Evolutionary conservation across 2,329 filamentous ascomycete species (phyloP).

Genomic region (Fusarium floridanum): DNA sequence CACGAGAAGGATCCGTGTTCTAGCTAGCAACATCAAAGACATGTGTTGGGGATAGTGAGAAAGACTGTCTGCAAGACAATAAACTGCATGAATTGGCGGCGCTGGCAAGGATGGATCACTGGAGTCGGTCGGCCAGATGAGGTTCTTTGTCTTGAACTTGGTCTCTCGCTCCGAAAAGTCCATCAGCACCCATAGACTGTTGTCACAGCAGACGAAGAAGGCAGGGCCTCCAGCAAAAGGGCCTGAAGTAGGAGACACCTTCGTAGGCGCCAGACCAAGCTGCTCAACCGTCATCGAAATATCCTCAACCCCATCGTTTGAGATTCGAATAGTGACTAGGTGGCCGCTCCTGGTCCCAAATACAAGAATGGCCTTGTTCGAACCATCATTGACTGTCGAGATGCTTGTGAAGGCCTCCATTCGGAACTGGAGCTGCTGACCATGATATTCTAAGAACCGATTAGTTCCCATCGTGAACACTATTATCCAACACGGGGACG

Average conservation of each 20-base stretch:
- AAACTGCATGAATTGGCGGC: conserved; percentile 62
- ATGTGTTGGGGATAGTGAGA: conserved; percentile 55
- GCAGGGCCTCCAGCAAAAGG: conserved; percentile 44
- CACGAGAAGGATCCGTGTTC: conserved; percentile 64
- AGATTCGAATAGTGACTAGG: conserved; percentile 56
- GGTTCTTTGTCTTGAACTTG: conserved; percentile 57
- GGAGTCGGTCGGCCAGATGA: conserved; percentile 66
- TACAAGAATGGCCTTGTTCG: conserved; percentile 51
- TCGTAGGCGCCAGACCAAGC: conserved; percentile 53
- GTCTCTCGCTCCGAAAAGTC: conserved; percentile 48
- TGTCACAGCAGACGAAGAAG: conserved; percentile 64
- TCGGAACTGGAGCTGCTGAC: conserved; percentile 2
- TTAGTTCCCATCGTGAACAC: conserved; percentile 11
- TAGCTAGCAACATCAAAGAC: conserved; percentile 64
- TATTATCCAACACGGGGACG: background rate
- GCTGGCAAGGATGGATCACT: conserved; percentile 60
- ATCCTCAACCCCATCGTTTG: conserved; percentile 33
- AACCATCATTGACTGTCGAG: conserved; percentile 48
- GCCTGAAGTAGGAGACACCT: conserved; percentile 48
- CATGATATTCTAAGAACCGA: background rate
- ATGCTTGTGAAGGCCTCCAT: conserved; percentile 63
- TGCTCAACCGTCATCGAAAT: conserved; percentile 49
- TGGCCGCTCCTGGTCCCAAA: conserved; percentile 67
- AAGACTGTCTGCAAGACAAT: conserved; percentile 57
- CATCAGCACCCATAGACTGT: conserved; percentile 59